These are phyloP conservation scores for Lasiodiplodia sp. DNA, from an alignment of 2,329 filamentous ascomycete genomes.

Conservation along the genomic window DNA sequence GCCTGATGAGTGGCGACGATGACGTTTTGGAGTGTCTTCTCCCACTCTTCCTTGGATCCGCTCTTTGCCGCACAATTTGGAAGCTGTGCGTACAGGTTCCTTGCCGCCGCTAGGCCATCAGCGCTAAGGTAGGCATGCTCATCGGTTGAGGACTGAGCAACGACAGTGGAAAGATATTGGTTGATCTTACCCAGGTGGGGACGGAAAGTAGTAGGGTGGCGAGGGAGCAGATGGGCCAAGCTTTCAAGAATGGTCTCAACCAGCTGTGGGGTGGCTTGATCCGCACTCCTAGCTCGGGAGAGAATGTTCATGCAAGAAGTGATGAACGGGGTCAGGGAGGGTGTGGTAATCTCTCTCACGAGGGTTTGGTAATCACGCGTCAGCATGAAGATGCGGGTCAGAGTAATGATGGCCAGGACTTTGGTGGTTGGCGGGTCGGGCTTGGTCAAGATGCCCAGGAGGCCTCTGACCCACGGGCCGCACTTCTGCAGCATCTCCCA, in stretches of 20 bases:
- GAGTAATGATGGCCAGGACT: constrained; percentile 75
- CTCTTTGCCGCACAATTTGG: constrained; percentile 84
- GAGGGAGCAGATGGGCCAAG: constrained; percentile 75
- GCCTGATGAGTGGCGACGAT: constrained; percentile 73
- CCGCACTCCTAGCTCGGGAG: constrained; percentile 34
- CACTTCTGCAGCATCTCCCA: constrained; percentile 80
- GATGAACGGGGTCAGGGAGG: constrained; percentile 77
- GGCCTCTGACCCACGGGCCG: constrained; percentile 77
- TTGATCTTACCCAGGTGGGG: constrained; percentile 75
- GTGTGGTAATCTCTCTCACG: constrained; percentile 86
- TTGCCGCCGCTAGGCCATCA: constrained; percentile 68
- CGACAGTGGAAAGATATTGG: constrained; percentile 63
- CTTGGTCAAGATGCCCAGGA: constrained; percentile 81
- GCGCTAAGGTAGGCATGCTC: constrained; percentile 59
- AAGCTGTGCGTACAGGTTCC: constrained; percentile 72
- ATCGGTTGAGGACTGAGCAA: constrained; percentile 44
- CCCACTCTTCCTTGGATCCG: constrained; percentile 79
- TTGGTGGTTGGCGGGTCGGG: constrained; percentile 78
- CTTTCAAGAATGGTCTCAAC: constrained; percentile 74
- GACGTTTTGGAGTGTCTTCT: constrained; percentile 66
- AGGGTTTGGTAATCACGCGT: constrained; percentile 84
- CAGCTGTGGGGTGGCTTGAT: constrained; percentile 45
- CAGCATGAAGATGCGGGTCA: constrained; percentile 84
- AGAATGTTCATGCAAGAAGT: constrained; percentile 69
- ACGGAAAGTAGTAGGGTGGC: constrained; percentile 83